A percentile compares a stretch with the other conserved stretches of the same genome.
Evolutionary conservation across 495 filamentous ascomycete species (phyloP).

Genomic region (Ramalina peruviana): DNA sequence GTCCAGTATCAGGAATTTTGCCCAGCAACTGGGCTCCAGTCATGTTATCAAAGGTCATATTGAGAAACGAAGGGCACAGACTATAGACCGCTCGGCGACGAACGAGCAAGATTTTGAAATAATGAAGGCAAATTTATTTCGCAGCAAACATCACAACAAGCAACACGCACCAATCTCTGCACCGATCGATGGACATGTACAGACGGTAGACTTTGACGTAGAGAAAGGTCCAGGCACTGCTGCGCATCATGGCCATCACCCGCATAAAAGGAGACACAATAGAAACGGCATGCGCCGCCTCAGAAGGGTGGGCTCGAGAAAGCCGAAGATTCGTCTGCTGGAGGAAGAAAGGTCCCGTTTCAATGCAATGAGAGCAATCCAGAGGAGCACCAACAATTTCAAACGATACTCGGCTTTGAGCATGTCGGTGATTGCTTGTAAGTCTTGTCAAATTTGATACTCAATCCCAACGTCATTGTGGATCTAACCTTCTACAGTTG

Average conservation of each 20-base stretch:
- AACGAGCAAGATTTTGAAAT: slow-evolving; percentile 23
- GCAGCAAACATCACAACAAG: background rate
- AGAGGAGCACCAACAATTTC: slow-evolving; percentile 44
- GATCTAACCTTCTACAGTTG: slow-evolving; percentile 13
- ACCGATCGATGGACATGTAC: slow-evolving; percentile 5
- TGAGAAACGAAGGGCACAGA: slow-evolving; percentile 40
- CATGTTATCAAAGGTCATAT: slow-evolving; percentile 55
- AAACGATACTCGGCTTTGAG: slow-evolving; percentile 59
- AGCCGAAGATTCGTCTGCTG: slow-evolving; percentile 24
- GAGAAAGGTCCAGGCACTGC: slow-evolving; percentile 1
- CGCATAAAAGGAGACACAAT: background rate
- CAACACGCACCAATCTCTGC: slow-evolving; percentile 6
- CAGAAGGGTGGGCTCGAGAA: slow-evolving; percentile 3
- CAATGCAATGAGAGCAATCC: slow-evolving; percentile 68
- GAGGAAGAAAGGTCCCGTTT: slow-evolving; percentile 55
- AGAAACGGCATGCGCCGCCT: slow-evolving; percentile 1
- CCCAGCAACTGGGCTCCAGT: slow-evolving; percentile 44
- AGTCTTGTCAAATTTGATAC: background rate
- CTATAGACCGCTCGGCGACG: slow-evolving; percentile 40
- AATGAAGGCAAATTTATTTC: slow-evolving; percentile 4
- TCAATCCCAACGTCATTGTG: slow-evolving; percentile 13
- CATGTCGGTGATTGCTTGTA: slow-evolving; percentile 48
- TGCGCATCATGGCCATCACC: background rate
- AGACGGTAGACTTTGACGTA: slow-evolving; percentile 1
- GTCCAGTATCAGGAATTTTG: slow-evolving; percentile 63